Conservation (phyloP, 495 filamentous ascomycete species). For the Trichoderma reesei region DNA sequence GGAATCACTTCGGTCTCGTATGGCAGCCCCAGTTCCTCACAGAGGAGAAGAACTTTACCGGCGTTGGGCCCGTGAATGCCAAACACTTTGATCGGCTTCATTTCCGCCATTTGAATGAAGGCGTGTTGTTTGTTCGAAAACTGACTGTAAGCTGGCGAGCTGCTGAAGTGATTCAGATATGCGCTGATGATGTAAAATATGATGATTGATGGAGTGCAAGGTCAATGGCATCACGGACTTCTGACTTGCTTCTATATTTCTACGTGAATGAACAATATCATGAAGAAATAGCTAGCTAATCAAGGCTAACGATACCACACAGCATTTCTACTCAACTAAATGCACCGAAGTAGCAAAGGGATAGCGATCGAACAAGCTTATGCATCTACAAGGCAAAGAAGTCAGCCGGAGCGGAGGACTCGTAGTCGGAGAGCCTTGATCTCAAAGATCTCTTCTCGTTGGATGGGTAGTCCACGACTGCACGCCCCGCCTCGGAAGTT, state of each 20-base stretch:
- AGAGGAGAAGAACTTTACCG: slow-evolving; percentile 53
- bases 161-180: not conserved
- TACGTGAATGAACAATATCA: not conserved
- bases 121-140: not conserved
- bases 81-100: slow-evolving; percentile 30
- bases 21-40: slow-evolving; percentile 53
- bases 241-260: not conserved
- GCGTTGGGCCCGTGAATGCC: slow-evolving; percentile 33
- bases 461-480: not conserved
- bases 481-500: not conserved
- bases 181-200: not conserved
- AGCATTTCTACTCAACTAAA: not conserved
- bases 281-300: slow-evolving; percentile 1
- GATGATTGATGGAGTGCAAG: not conserved
- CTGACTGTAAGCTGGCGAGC: not conserved
- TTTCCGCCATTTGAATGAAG: slow-evolving; percentile 6
- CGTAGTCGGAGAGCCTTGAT: not conserved
- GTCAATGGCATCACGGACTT: not conserved
- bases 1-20: slow-evolving; percentile 35
- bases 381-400: not conserved
- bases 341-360: not conserved
- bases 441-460: not conserved
- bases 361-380: slow-evolving; percentile 1
- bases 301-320: not conserved
- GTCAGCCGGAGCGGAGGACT: slow-evolving; percentile 3